Conservation (phyloP, 495 filamentous ascomycete species). For the Talaromyces nanjingensis region DNA sequence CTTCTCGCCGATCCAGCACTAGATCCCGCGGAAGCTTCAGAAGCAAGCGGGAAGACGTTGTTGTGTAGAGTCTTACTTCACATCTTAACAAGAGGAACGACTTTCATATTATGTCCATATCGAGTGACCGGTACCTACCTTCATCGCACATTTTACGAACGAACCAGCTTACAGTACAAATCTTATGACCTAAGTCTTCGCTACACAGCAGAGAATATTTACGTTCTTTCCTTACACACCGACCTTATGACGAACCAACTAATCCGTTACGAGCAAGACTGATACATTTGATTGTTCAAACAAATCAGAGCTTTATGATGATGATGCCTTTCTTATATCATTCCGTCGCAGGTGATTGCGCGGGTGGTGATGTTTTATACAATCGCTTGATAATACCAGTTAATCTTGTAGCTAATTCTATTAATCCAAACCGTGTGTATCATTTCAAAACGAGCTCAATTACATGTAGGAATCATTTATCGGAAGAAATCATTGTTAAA, state of each 20-base stretch:
- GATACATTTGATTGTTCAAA: neutral
- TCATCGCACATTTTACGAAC: neutral
- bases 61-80: neutral
- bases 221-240: neutral
- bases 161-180: neutral
- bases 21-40: slow-evolving; percentile 12
- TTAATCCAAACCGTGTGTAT: neutral
- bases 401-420: neutral
- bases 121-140: neutral
- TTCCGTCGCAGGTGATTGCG: neutral
- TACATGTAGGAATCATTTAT: too few species aligned
- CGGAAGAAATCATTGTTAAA: too few species aligned
- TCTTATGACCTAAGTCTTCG: neutral
- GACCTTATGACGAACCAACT: neutral
- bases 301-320: neutral
- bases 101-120: neutral
- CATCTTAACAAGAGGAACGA: neutral
- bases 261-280: neutral
- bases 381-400: neutral
- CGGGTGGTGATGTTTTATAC: neutral
- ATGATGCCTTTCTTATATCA: neutral
- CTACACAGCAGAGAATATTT: neutral
- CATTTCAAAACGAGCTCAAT: neutral
- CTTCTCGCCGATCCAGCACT: slow-evolving; percentile 28
- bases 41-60: slow-evolving; percentile 22